Percentiles rank a stretch among this genome's conserved stretches.
Evolutionary conservation across 257 asterid genomes (phyloP).

Genomic region (Scutellaria minor): DNA sequence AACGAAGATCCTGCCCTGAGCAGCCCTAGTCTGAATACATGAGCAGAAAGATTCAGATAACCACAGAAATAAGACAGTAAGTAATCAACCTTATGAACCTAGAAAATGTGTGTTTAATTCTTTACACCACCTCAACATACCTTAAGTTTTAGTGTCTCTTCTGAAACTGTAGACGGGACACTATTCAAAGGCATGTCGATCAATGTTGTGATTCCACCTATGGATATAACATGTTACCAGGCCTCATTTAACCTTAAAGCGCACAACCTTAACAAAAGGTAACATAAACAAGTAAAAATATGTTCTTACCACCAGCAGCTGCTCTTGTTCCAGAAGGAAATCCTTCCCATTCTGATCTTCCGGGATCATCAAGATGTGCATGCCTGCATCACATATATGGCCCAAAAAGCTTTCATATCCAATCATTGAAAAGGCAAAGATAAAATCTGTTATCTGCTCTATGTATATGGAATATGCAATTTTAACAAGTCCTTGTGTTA

Average conservation of each 20-base stretch:
- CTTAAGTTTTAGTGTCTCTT: constrained; percentile 85
- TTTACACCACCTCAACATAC: constrained; percentile 37
- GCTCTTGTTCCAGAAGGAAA: constrained; percentile 98
- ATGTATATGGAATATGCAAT: not conserved
- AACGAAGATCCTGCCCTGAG: constrained; percentile 79
- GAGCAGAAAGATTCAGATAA: constrained; percentile 27
- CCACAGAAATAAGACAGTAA: not conserved
- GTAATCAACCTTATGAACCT: not conserved
- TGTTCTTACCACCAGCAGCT: constrained; percentile 85
- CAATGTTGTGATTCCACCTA: constrained; percentile 96
- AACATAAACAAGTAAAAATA: constrained; percentile 19
- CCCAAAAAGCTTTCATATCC: constrained; percentile 5
- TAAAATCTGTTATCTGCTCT: not conserved
- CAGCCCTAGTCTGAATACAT: constrained; percentile 69
- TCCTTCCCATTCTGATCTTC: constrained; percentile 98
- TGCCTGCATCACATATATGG: constrained; percentile 53
- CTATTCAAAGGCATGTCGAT: constrained; percentile 97
- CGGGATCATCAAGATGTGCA: constrained; percentile 95
- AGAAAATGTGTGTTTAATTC: not conserved
- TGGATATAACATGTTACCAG: not conserved
- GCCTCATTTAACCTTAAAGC: not conserved
- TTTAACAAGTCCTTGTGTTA: constrained; percentile 3
- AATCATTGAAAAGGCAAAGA: not conserved
- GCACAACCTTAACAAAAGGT: not conserved
- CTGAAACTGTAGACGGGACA: constrained; percentile 84